Base-by-base conservation (phyloP, 176 grass and related monocot genomes). In the Cocos nucifera region DNA sequence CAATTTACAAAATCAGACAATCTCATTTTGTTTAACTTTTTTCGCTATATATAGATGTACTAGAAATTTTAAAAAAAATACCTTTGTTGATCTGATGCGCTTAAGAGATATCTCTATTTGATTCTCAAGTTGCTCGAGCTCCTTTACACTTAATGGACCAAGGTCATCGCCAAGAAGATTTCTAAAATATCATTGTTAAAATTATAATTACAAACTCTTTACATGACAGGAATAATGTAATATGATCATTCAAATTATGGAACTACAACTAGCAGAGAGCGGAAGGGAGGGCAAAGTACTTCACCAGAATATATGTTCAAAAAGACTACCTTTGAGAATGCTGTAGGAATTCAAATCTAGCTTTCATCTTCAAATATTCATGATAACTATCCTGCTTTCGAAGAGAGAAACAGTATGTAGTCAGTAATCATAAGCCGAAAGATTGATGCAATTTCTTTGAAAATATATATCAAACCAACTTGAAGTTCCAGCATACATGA, bases 141-240 rank as follows among this genome's bases (percentile, higher is more conserved):
- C 86, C 67, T 86, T 79, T 21, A 82, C 73, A 64, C 80, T 82
- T 52, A 95, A 82, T 69, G 72, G 69, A 3, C 71, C 79, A 69
- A 95, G 75, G 51, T 90, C 86, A 32, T 90, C 91, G 21, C 91
- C 83, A 67, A 95, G 86, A 68, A 95, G 79, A 70, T 95, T 95
- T 80, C 82, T 95, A 65, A 20, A 65, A 56, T 14, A 44, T 44
- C 35, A 44, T 12, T 2, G 10, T 44, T 44, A 12, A 44, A 44
- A 9, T 44, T 14, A 44, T 6, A 0, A 44, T 44, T 9, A 35
- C 8, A 9, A 9, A 1, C 35, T 44, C 35, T 39, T 2, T 39
- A 44, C 8, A 14, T 44, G 10, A 44, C 9, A 12, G 10, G 35
- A 6, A 44, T 9, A 44, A 44, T 44, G 35, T 44, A 44, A 9